phyloP scores from a whole-genome alignment of 1,284 basidiomycete species.

The Serendipita sp. region DNA sequence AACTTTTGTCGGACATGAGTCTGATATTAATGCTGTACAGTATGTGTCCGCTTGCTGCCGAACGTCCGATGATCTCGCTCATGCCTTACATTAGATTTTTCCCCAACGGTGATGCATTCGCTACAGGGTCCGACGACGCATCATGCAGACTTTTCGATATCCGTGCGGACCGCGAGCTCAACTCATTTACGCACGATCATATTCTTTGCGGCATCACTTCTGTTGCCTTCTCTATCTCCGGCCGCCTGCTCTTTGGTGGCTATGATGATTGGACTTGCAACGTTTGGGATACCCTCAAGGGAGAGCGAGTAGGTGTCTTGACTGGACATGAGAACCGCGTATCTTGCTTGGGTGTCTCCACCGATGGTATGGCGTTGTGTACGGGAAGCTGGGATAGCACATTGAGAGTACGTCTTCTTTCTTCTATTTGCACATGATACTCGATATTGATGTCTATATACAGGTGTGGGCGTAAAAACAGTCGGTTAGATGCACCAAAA shows the following conservation, averaged over 20 bases:
- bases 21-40: constrained; percentile 98
- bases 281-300: constrained; percentile 98
- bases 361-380: constrained; percentile 94
- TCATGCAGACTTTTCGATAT: constrained; percentile 97
- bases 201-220: constrained; percentile 98
- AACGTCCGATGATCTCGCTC: constrained; percentile 4
- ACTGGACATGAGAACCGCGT: constrained; percentile 97
- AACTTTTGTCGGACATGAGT: constrained; percentile 97
- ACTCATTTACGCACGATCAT: constrained; percentile 95
- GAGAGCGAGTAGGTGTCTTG: constrained; percentile 91
- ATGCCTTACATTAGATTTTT: constrained; percentile 58
- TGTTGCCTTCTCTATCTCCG: constrained; percentile 94
- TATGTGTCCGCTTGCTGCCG: constrained; percentile 22
- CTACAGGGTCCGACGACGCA: constrained; percentile 96
- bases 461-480: constrained; percentile 32
- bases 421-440: neutral
- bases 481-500: neutral
- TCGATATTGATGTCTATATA: neutral
- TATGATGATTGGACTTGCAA: constrained; percentile 99
- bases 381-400: constrained; percentile 97
- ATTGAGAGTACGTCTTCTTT: constrained; percentile 56
- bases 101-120: constrained; percentile 97
- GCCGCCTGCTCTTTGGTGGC: constrained; percentile 92
- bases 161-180: constrained; percentile 91
- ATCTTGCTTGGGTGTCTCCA: constrained; percentile 88